Evolutionary conservation across 2,329 filamentous ascomycete species (phyloP), one percentile per base, ranked within the genome.

Genomic region (Pezicula neosporulosa): DNA sequence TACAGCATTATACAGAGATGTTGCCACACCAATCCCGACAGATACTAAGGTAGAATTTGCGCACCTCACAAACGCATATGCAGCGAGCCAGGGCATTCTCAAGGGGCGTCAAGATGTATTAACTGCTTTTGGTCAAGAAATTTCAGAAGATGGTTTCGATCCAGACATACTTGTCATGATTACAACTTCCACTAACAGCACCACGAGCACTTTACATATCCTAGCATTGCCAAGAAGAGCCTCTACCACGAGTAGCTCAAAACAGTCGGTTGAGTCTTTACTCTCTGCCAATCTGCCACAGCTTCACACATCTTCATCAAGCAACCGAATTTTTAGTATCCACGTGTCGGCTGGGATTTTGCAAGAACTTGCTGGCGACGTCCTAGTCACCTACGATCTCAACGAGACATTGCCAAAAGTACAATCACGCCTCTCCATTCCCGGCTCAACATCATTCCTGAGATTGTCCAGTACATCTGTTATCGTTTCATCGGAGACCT

Each of bases 391-490:
- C 3, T 89, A 85, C 64, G 82, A 89, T 55, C 69, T 91, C 33
- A 80, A 78, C 15, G 75, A 77, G 13, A 80, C 80, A 15, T 71
- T 86, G 6, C 86, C 86, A 0, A 83, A 78, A 57, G 66, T 84
- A 24, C 75, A 77, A 50, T 82, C 83, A 13, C 73, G 70, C 13
- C 71, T 86, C 24, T 68, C 74, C 6, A 70, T 79, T 38, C 69
- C 76, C 5, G 75, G 71, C 1, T 73, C 83, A 2, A 73, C 74
- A 18, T 86, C 85, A 2, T 89, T 90, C 60, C 64, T 86, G 6
- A 78, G 85, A 6, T 71, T 91, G 0, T 88, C 86, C 7, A 80
- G 79, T 51, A 82, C 86, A 7, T 82, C 86, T 4, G 67, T 89
- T 1, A 74, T 92, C 42, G 77, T 82, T 1, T 74, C 81, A n/a